Evolutionary conservation across 2,329 filamentous ascomycete species (phyloP).

Genomic region (Cytospora piceicola): DNA sequence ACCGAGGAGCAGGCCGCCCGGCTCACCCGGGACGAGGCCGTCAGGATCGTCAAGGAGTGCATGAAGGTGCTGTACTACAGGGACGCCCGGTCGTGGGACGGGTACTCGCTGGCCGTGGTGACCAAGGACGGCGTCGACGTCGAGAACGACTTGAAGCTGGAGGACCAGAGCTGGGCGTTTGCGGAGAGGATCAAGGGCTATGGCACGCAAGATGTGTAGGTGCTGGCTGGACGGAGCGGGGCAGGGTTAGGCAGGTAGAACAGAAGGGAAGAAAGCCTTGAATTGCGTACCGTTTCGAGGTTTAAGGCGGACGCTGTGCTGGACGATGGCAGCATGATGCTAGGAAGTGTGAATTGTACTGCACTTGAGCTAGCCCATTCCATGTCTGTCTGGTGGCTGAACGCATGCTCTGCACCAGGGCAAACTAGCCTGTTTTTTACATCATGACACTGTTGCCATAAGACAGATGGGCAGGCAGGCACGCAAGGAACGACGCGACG

Average conservation of each 20-base stretch:
- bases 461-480: background rate
- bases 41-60: constrained; percentile 83
- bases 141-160: constrained; percentile 82
- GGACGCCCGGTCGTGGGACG: constrained; percentile 89
- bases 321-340: background rate
- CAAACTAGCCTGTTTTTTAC: background rate
- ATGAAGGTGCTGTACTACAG: constrained; percentile 99
- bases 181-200: constrained; percentile 94
- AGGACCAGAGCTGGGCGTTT: constrained; percentile 98
- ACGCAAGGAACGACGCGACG: constrained; percentile 8
- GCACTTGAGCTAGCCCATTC: background rate
- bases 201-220: constrained; percentile 75
- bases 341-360: background rate
- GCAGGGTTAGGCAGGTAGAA: background rate
- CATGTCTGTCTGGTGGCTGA: background rate
- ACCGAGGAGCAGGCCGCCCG: constrained; percentile 78
- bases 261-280: background rate
- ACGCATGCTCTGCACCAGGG: background rate
- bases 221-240: background rate
- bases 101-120: constrained; percentile 88
- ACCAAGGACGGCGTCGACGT: constrained; percentile 88
- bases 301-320: background rate
- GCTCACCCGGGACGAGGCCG: constrained; percentile 76
- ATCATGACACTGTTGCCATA: background rate
- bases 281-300: background rate